Evolutionary conservation across 148 eudicot species (phyloP).

Genomic region (Rhododendron griersonianum): DNA sequence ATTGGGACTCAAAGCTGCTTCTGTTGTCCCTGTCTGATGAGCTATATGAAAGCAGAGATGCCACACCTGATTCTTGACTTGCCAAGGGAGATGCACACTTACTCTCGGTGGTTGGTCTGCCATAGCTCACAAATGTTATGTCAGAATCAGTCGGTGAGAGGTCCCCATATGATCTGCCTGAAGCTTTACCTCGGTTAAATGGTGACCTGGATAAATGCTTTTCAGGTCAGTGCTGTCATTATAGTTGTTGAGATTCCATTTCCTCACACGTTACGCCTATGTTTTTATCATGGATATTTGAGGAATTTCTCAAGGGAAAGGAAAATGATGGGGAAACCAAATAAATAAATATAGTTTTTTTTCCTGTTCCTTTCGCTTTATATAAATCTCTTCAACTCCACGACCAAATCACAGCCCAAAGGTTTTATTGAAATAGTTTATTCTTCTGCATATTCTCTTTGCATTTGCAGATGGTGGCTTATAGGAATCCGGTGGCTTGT

Average conservation of each 20-base stretch:
- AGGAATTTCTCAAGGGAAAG: background rate
- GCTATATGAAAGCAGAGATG: conserved; percentile 42
- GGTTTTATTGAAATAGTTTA: background rate
- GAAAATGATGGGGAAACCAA: background rate
- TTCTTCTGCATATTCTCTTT: background rate
- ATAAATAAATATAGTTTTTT: background rate
- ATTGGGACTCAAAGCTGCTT: conserved; percentile 41
- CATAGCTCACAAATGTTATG: conserved; percentile 59
- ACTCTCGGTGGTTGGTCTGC: conserved; percentile 50
- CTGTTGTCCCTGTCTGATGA: conserved; percentile 39
- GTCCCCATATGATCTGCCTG: conserved; percentile 52
- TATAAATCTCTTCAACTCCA: background rate
- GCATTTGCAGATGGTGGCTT: background rate
- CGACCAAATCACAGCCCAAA: background rate
- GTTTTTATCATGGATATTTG: background rate
- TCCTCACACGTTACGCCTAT: conserved; percentile 35
- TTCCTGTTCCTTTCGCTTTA: background rate
- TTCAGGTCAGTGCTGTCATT: background rate
- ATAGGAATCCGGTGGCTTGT: background rate
- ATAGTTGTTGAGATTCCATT: conserved; percentile 34
- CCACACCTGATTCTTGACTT: conserved; percentile 25
- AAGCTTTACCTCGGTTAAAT: conserved; percentile 43
- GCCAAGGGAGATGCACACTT: conserved; percentile 25
- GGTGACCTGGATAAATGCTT: conserved; percentile 54
- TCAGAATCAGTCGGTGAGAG: conserved; percentile 43